Evolutionary conservation across 768 basidiomycete species (phyloP).

Genomic region (Termitomyces sp.): DNA sequence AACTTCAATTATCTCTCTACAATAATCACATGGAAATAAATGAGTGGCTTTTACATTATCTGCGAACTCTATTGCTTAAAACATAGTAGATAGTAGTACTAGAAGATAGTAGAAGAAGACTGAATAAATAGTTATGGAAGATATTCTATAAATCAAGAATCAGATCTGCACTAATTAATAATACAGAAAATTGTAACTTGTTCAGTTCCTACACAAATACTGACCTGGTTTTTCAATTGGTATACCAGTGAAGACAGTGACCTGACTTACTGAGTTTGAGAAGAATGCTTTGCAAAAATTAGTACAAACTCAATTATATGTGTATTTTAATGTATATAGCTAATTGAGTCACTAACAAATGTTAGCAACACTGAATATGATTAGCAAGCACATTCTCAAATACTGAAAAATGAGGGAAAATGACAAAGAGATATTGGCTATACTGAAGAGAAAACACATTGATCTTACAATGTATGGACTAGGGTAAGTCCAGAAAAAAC

Average conservation of each 20-base stretch:
- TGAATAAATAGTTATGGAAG: no score
- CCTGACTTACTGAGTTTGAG: no score
- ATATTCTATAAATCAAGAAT: no score
- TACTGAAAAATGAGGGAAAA: conserved; percentile 19
- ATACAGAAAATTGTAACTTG: no score
- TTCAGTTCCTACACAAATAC: no score
- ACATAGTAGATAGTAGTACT: not conserved
- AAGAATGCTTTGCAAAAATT: no score
- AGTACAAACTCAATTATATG: not conserved
- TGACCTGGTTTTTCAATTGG: no score
- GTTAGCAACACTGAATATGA: not conserved
- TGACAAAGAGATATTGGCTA: conserved; percentile 19
- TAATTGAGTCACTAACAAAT: no score
- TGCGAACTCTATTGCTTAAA: not conserved
- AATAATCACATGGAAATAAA: not conserved
- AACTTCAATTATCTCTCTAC: not conserved
- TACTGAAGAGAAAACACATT: conserved; percentile 16
- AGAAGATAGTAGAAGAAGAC: no score
- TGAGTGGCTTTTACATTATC: not conserved
- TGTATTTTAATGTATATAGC: not conserved
- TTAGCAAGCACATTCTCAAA: not conserved
- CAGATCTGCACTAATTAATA: no score
- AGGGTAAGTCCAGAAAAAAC: conserved; percentile 13
- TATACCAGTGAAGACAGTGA: no score
- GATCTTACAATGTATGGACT: conserved; percentile 17